A percentile compares a stretch with the other conserved stretches of the same genome.
These are phyloP conservation scores for Monascus purpureus DNA, from an alignment of 495 filamentous ascomycete genomes.

Conservation along the genomic window DNA sequence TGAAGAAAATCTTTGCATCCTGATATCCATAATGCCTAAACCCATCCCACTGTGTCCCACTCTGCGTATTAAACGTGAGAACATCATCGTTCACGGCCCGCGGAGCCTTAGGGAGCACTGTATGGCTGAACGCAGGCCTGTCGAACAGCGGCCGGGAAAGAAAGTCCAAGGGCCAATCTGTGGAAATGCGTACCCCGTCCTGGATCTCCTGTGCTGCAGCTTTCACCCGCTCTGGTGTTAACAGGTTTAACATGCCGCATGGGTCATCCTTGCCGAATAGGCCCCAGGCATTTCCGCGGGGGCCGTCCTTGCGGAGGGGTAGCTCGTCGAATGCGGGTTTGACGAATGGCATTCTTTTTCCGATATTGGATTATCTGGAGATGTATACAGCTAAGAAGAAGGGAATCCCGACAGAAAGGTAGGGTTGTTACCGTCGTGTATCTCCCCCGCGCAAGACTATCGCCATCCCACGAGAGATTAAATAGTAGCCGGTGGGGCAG, in stretches of 20 bases:
- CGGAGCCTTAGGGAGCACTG: constrained; percentile 19
- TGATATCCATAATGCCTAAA: constrained; percentile 38
- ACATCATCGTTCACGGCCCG: constrained; percentile 42
- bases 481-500: too few relatives aligned
- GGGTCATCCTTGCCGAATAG: constrained; percentile 29
- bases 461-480: too few relatives aligned
- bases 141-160: constrained; percentile 15
- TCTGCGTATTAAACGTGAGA: constrained; percentile 48
- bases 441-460: too few relatives aligned
- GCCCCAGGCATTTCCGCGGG: constrained; percentile 35
- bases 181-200: constrained; percentile 30
- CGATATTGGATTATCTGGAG: background rate
- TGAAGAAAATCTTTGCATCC: constrained; percentile 41
- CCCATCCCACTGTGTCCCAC: constrained; percentile 42
- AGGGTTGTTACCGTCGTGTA: too few relatives aligned
- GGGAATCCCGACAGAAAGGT: too few relatives aligned
- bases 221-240: constrained; percentile 32
- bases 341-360: too few relatives aligned
- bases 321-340: constrained; percentile 25
- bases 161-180: constrained; percentile 27
- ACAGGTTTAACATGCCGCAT: constrained; percentile 33
- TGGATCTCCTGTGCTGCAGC: constrained; percentile 33
- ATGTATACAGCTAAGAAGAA: too few relatives aligned
- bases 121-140: constrained; percentile 16
- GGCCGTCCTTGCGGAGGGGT: constrained; percentile 24